These are phyloP conservation scores for Marchantia polymorpha DNA, from an alignment of 225 moss, liverwort and hornwort species.

Conservation along the genomic window DNA sequence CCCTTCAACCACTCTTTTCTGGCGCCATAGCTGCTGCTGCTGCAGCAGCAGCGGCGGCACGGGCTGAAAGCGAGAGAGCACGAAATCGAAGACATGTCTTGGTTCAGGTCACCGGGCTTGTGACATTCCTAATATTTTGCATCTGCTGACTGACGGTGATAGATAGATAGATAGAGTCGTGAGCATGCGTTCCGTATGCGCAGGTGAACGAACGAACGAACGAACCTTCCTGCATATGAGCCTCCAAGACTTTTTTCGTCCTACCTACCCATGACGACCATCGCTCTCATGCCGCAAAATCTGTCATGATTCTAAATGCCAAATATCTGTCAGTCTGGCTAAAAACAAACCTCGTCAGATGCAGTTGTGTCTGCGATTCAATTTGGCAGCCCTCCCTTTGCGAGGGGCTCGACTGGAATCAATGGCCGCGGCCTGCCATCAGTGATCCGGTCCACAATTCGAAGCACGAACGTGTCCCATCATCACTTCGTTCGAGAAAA, in stretches of 20 bases:
- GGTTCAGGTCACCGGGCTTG: not conserved
- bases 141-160: not conserved
- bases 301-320: not conserved
- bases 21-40: not conserved
- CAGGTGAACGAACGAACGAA: not conserved
- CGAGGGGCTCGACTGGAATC: not conserved
- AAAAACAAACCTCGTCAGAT: not conserved
- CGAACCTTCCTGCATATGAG: not conserved
- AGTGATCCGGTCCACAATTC: not conserved
- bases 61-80: not conserved
- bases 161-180: not conserved
- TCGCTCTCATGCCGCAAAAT: slow-evolving; percentile 1
- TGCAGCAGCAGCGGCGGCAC: not conserved
- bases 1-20: slow-evolving; percentile 7
- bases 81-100: not conserved
- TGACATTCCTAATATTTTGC: not conserved
- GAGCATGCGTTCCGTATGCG: slow-evolving; percentile 1
- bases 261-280: not conserved
- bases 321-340: not conserved
- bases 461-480: not conserved
- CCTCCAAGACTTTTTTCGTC: not conserved
- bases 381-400: not conserved
- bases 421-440: not conserved
- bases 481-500: not conserved
- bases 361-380: not conserved